phyloP scores from a whole-genome alignment of 352 stramenopile species.

The Pythium monospermum region DNA sequence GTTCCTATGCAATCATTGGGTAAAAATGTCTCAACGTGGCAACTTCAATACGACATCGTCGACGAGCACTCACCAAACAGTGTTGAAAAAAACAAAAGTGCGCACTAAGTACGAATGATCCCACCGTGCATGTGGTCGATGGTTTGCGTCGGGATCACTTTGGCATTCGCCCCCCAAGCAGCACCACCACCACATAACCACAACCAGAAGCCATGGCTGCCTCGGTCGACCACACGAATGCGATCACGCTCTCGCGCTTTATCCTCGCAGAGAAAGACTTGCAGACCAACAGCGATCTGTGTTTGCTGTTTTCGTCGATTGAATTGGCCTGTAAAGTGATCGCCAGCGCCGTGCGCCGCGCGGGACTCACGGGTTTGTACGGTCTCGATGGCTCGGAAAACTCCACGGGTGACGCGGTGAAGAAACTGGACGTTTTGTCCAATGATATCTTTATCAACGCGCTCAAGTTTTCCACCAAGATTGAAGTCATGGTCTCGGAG shows the following conservation, averaged over 20 bases:
- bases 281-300: conserved; percentile 91
- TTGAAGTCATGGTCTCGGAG: conserved; percentile 96
- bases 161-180: too few species aligned
- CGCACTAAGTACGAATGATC: neutral
- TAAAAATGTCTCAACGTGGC: too few species aligned
- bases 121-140: neutral
- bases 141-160: neutral
- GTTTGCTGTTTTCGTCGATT: conserved; percentile 95
- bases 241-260: conserved; percentile 93
- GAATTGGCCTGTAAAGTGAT: conserved; percentile 97
- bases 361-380: conserved; percentile 87
- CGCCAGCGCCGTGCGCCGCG: conserved; percentile 94
- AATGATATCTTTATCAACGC: conserved; percentile 99
- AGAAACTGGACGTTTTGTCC: conserved; percentile 98
- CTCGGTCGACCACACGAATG: conserved; percentile 72
- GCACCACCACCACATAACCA: too few species aligned
- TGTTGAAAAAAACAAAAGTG: too few species aligned
- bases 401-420: conserved; percentile 96
- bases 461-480: conserved; percentile 95
- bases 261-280: conserved; percentile 91
- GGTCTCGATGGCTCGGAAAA: conserved; percentile 97
- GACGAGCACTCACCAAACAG: too few species aligned
- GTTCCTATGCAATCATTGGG: too few species aligned
- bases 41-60: too few species aligned
- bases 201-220: conserved; percentile 28